phyloP scores from a whole-genome alignment of 2,329 filamentous ascomycete species.

The Fusarium pininemorale region DNA sequence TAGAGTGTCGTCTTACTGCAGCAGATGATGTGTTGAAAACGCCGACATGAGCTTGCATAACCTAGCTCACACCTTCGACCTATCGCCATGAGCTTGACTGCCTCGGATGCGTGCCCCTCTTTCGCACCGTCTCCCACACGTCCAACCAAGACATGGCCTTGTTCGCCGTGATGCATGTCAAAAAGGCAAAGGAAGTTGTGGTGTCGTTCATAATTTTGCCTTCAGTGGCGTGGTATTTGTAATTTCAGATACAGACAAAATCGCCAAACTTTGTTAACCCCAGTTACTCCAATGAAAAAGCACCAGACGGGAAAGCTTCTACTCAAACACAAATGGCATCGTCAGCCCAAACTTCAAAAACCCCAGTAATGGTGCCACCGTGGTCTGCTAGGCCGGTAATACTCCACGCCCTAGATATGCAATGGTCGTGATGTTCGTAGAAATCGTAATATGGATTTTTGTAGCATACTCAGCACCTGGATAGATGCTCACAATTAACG shows the following conservation, averaged over 20 bases:
- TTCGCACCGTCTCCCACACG: constrained; percentile 12
- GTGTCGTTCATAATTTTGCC: constrained; percentile 32
- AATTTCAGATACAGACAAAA: constrained; percentile 33
- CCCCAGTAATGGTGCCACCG: constrained; percentile 37
- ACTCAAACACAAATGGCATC: constrained; percentile 33
- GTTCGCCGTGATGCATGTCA: neutral
- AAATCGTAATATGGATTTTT: constrained; percentile 38
- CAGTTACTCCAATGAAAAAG: constrained; percentile 39
- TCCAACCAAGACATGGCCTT: neutral
- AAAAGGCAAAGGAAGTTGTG: neutral
- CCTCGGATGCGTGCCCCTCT: constrained; percentile 23
- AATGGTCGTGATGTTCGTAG: constrained; percentile 43
- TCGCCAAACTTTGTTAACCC: constrained; percentile 32
- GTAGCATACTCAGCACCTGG: constrained; percentile 22
- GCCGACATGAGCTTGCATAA: constrained; percentile 25
- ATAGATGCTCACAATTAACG: constrained; percentile 18
- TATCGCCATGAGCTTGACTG: constrained; percentile 25
- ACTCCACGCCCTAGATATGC: constrained; percentile 42
- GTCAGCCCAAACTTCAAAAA: constrained; percentile 39
- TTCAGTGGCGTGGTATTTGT: constrained; percentile 40
- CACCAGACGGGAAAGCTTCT: constrained; percentile 32
- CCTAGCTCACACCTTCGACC: constrained; percentile 20
- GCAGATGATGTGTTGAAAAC: constrained; percentile 28
- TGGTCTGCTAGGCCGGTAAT: constrained; percentile 37
- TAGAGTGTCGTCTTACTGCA: constrained; percentile 33